Evolutionary conservation across 177 flowering plant species (phyloP).

Genomic region (Vitis hybrid): DNA sequence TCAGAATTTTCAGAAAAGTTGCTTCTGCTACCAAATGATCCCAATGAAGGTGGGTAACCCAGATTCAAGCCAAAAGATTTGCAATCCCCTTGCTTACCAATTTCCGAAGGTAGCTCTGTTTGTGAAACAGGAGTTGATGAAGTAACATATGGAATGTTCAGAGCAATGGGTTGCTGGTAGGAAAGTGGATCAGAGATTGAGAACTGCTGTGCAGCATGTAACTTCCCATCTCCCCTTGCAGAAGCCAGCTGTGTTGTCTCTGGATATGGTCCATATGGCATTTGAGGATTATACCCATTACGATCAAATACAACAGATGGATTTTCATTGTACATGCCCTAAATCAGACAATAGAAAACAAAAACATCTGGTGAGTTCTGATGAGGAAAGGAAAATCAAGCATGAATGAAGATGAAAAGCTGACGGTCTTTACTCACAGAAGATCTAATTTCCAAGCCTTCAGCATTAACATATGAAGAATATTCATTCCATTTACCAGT

Average conservation of each 20-base stretch:
- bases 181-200: conserved; percentile 65
- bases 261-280: conserved; percentile 93
- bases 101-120: conserved; percentile 47
- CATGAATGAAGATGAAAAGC: conserved; percentile 4
- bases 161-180: conserved; percentile 68
- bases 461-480: conserved; percentile 55
- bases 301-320: conserved; percentile 75
- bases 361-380: not conserved
- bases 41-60: conserved; percentile 50
- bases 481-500: conserved; percentile 72
- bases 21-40: conserved; percentile 51
- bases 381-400: not conserved
- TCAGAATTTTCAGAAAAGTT: conserved; percentile 49
- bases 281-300: conserved; percentile 79
- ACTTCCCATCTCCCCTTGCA: conserved; percentile 71
- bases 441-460: conserved; percentile 68
- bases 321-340: conserved; percentile 88
- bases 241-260: conserved; percentile 77
- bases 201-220: conserved; percentile 79
- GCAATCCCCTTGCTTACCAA: conserved; percentile 63
- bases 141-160: conserved; percentile 56
- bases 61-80: conserved; percentile 62
- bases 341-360: conserved; percentile 9
- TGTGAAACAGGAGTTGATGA: conserved; percentile 69
- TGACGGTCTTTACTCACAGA: conserved; percentile 51